phyloP scores from a whole-genome alignment of 176 grass and related monocot species.

The Carex myosuroides region DNA sequence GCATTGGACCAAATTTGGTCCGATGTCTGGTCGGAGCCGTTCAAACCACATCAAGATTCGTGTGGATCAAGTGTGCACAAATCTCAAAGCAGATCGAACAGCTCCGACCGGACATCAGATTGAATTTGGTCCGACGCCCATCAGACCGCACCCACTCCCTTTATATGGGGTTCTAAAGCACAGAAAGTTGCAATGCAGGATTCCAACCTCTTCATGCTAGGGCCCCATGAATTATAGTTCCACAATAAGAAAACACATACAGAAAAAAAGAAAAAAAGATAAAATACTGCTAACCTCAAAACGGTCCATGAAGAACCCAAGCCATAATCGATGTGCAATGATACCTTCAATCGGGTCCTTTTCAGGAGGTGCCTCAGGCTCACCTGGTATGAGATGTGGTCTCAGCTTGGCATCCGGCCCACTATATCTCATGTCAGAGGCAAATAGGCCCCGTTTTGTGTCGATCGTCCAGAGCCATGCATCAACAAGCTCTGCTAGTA shows the following conservation, averaged over 20 bases:
- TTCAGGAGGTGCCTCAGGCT: conserved; percentile 74
- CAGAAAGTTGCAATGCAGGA: background rate
- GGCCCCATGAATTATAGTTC: background rate
- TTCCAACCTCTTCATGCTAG: background rate
- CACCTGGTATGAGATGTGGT: conserved; percentile 91
- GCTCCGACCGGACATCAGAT: no score
- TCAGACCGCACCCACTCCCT: no score
- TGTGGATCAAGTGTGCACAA: no score
- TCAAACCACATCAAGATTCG: no score
- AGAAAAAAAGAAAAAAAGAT: conserved; percentile 23
- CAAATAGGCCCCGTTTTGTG: conserved; percentile 93
- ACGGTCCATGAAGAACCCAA: conserved; percentile 96
- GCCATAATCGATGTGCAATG: conserved; percentile 94
- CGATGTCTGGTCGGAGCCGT: no score
- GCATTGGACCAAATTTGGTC: no score
- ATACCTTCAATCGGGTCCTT: conserved; percentile 92
- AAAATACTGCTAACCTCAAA: conserved; percentile 72
- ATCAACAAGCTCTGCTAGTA: conserved; percentile 95
- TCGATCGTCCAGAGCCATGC: conserved; percentile 99
- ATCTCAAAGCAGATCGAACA: no score
- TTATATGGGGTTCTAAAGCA: background rate
- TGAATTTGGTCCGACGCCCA: no score
- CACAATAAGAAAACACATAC: conserved; percentile 19
- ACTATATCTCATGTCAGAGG: conserved; percentile 89
- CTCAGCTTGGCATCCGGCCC: conserved; percentile 95